phyloP scores from a whole-genome alignment of 371 early-diverging fungal genomes.

The Synchytrium microbalum region DNA sequence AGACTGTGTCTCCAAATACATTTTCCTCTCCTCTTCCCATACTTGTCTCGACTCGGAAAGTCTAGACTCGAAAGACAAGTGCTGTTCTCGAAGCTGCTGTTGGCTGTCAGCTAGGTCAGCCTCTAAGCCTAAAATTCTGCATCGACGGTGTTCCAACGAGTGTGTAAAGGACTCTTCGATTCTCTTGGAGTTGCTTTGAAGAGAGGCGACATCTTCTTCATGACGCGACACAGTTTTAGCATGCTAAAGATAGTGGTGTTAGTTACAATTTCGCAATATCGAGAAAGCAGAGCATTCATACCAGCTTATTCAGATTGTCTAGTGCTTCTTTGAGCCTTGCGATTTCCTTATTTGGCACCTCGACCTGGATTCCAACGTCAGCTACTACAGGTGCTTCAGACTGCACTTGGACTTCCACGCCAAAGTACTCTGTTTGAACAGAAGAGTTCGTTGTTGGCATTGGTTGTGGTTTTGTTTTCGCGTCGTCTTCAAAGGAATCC shows the following conservation, averaged over 20 bases:
- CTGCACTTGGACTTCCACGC: not conserved
- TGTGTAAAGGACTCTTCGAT: too few relatives aligned
- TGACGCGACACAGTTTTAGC: not conserved
- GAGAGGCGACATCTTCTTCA: not conserved
- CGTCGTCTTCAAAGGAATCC: not conserved
- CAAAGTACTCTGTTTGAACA: too few relatives aligned
- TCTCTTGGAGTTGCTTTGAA: too few relatives aligned
- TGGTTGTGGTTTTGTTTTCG: not conserved
- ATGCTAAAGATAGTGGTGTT: not conserved
- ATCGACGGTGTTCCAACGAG: too few relatives aligned
- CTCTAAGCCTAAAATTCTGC: not conserved
- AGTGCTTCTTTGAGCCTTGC: not conserved
- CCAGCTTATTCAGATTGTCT: not conserved
- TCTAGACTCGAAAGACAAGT: not conserved
- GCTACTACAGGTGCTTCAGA: not conserved
- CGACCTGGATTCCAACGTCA: not conserved
- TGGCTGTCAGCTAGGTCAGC: not conserved
- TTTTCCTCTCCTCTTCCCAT: not conserved
- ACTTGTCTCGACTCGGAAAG: not conserved
- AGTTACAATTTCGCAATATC: not conserved
- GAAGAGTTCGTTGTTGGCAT: not conserved
- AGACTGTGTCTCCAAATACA: not conserved
- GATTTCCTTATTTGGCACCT: not conserved
- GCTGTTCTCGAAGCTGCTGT: not conserved
- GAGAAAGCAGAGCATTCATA: not conserved